Percentiles rank a stretch among this genome's conserved stretches.
Conservation (phyloP, 192 early-diverging fungal genomes). For the Geranomyces variabilis region DNA sequence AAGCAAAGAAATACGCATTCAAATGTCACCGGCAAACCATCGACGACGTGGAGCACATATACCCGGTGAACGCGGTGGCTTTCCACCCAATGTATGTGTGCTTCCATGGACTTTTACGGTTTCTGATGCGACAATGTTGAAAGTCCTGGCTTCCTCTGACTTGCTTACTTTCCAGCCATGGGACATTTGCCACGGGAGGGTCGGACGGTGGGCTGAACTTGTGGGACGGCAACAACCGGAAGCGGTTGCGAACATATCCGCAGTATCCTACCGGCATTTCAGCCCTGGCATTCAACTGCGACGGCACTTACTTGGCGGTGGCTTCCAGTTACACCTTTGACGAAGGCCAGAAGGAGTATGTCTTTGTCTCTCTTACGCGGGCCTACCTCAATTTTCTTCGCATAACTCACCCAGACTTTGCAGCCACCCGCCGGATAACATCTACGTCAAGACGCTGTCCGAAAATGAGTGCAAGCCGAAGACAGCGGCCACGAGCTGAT, state of each 20-base stretch:
- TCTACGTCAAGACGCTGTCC: slow-evolving; percentile 74
- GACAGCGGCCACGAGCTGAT: neutral
- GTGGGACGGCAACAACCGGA: slow-evolving; percentile 92
- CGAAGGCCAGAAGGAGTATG: slow-evolving; percentile 83
- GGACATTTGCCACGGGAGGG: slow-evolving; percentile 96
- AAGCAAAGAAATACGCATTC: slow-evolving; percentile 89
- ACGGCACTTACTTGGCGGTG: slow-evolving; percentile 80
- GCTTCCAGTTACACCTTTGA: slow-evolving; percentile 95
- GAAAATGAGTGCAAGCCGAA: slow-evolving; percentile 59
- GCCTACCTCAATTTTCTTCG: neutral
- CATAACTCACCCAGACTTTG: slow-evolving; percentile 7
- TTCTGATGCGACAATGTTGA: no score
- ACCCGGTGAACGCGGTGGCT: slow-evolving; percentile 90
- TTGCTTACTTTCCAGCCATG: slow-evolving; percentile 56
- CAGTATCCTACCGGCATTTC: slow-evolving; percentile 82
- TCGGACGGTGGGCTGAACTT: slow-evolving; percentile 88
- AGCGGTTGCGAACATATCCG: slow-evolving; percentile 81
- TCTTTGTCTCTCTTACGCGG: neutral
- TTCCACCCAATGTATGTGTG: slow-evolving; percentile 89
- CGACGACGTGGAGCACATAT: slow-evolving; percentile 81
- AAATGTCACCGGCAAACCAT: slow-evolving; percentile 89
- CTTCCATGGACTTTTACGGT: no score
- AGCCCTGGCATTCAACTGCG: slow-evolving; percentile 77
- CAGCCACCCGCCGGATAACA: slow-evolving; percentile 49
- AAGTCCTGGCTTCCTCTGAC: no score